Evolutionary conservation across 2,329 filamentous ascomycete species (phyloP).

Genomic region (Paraconiothyrium brasiliense): DNA sequence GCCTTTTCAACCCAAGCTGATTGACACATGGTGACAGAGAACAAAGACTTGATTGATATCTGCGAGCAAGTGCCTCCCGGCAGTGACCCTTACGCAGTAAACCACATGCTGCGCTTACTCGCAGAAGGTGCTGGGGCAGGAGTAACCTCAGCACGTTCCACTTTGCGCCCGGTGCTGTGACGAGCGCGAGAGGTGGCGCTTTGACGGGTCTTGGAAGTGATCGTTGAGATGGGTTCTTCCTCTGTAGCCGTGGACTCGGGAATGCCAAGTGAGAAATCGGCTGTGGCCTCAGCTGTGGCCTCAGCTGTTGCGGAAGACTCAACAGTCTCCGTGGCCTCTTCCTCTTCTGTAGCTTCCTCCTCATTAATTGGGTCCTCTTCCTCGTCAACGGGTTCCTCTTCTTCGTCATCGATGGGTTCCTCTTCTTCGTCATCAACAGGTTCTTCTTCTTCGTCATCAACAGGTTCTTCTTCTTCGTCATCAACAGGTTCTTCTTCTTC

Average conservation of each 20-base stretch:
- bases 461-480: neutral
- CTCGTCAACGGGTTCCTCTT: neutral
- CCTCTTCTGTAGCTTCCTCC: neutral
- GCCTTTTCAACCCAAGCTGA: too few relatives aligned
- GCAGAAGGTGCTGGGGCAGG: neutral
- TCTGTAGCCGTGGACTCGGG: neutral
- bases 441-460: neutral
- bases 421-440: neutral
- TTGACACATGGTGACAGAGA: too few relatives aligned
- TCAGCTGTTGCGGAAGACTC: neutral
- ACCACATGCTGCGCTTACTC: constrained; percentile 2
- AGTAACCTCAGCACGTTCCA: constrained; percentile 4
- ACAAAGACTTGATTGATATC: too few relatives aligned
- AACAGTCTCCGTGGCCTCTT: neutral
- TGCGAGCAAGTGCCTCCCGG: too few relatives aligned
- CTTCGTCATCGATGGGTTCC: neutral
- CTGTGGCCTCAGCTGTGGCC: too few relatives aligned
- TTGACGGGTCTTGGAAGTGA: neutral
- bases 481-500: neutral
- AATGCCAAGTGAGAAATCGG: too few relatives aligned
- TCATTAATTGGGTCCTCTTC: neutral
- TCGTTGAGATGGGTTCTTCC: neutral
- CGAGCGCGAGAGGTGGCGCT: neutral
- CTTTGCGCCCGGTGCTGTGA: neutral
- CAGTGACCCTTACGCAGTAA: constrained; percentile 9